phyloP scores from a whole-genome alignment of 139 green algal genomes.

The Parachlorella kessleri region DNA sequence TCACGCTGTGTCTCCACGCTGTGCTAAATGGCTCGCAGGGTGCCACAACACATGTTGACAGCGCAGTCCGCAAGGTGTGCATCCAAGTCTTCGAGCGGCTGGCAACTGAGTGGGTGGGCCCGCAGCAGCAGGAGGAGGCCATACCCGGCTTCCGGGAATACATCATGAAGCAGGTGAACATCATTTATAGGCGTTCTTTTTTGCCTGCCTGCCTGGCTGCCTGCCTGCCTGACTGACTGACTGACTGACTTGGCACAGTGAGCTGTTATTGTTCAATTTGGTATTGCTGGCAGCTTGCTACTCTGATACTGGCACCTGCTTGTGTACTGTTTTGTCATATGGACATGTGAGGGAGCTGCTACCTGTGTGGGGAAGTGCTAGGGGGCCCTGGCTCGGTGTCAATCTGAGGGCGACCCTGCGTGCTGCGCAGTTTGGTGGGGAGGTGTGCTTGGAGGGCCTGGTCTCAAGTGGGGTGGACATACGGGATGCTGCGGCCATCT shows the following conservation, averaged over 20 bases:
- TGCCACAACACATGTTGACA: neutral
- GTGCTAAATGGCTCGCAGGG: too few relatives aligned
- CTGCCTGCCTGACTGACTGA: neutral
- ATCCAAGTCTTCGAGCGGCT: slow-evolving; percentile 51
- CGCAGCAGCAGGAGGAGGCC: slow-evolving; percentile 25
- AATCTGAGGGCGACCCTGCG: too few relatives aligned
- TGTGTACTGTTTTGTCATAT: too few relatives aligned
- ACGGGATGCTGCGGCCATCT: slow-evolving; percentile 63
- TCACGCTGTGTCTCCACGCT: too few relatives aligned
- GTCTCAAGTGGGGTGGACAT: slow-evolving; percentile 48
- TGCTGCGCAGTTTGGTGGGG: slow-evolving; percentile 54
- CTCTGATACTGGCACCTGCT: neutral
- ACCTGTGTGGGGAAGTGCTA: too few relatives aligned
- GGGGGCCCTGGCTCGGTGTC: too few relatives aligned
- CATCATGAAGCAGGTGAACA: slow-evolving; percentile 51
- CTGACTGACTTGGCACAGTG: too few relatives aligned
- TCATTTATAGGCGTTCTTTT: neutral
- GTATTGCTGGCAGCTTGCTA: neutral
- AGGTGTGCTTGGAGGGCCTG: slow-evolving; percentile 62
- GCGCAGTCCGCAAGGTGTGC: neutral
- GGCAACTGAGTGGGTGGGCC: slow-evolving; percentile 52
- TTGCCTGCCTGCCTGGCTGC: neutral
- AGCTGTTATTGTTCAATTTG: too few relatives aligned
- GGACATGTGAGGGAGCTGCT: too few relatives aligned
- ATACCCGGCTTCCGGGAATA: slow-evolving; percentile 64